Evolutionary conservation across 1,284 basidiomycete genomes (phyloP), one percentile per base, ranked within the genome.

Genomic region (Ceratobasidium sp.): DNA sequence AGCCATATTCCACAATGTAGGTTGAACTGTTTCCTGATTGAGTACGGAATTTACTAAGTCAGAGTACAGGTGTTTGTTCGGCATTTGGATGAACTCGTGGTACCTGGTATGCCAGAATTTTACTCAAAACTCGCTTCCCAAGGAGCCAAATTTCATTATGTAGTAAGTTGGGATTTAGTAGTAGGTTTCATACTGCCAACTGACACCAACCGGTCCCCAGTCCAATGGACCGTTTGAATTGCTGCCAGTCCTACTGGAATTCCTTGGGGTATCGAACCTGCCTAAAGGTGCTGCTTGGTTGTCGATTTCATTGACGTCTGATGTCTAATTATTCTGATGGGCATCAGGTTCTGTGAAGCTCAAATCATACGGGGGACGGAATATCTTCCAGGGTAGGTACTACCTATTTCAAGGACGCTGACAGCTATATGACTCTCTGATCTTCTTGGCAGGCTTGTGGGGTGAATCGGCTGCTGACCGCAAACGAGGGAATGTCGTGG

Each of bases 171-270:
- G 17, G 23, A 23, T 28, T 8, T 28, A 31, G 58, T 35, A 60
- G 54, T 26, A 67, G 51, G 31, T 17, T 56, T 17, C 15, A 17
- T 10, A 39, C 35, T 3, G 35, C 20, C 35, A 20, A 17, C 63
- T 69, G 33, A 79, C 26, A 28, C 13, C 64, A 39, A 81, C 75
- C 82, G 20, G 26, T 37, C 6, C 79, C 26, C 81, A 97, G 91
- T 96, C 94, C 26, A 98, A 98, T 82, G 91, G 92, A 0, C 96
- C 96, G 0, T 94, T 92, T 80, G 94, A 96, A 81, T 86, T 97
- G n/a, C 88, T 95, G 49, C 92, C 90, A 0, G 87, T 96, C 20
- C 85, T 98, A 35, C 88, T 87, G 77, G 90, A 94, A 45, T 98
- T 97, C 83, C 88, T 99, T 76, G 84, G 86, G 39, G 82, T 92